phyloP scores from a whole-genome alignment of 2,329 filamentous ascomycete genomes.

The Trichophyton verrucosum region DNA sequence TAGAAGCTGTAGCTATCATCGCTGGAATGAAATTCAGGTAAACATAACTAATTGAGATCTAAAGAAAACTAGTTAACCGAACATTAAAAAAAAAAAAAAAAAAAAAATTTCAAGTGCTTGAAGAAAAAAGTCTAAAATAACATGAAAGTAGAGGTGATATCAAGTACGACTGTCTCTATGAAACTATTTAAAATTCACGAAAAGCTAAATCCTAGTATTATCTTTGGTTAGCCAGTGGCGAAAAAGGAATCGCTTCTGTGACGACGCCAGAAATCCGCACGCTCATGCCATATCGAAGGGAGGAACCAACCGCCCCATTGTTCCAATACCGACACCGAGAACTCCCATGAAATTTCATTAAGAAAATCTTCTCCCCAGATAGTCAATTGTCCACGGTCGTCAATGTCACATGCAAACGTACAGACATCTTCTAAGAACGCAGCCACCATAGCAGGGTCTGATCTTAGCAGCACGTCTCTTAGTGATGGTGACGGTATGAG shows the following conservation, averaged over 20 bases:
- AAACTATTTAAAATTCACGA: background rate
- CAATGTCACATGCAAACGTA: conserved; percentile 24
- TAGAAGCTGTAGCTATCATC: too few relatives aligned
- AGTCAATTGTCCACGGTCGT: conserved; percentile 30
- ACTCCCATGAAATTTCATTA: conserved; percentile 34
- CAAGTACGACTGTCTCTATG: too few relatives aligned
- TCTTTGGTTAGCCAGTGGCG: background rate
- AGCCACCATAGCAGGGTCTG: conserved; percentile 25
- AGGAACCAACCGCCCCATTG: conserved; percentile 31
- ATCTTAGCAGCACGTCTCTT: conserved; percentile 28
- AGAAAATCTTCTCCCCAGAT: conserved; percentile 34
- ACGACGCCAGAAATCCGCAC: conserved; percentile 32
- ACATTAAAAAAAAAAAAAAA: too few relatives aligned
- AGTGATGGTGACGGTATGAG: conserved; percentile 31
- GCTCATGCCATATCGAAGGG: conserved; percentile 26
- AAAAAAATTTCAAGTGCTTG: too few relatives aligned
- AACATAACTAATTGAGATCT: too few relatives aligned
- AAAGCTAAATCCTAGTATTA: background rate
- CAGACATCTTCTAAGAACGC: conserved; percentile 29
- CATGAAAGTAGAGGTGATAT: too few relatives aligned
- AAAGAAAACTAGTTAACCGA: too few relatives aligned
- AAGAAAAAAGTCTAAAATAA: too few relatives aligned
- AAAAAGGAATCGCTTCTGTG: conserved; percentile 18
- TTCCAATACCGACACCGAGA: conserved; percentile 29
- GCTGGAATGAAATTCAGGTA: too few relatives aligned